Conservation (phyloP, 345 rosid genomes). For the Lepidium didymum region DNA sequence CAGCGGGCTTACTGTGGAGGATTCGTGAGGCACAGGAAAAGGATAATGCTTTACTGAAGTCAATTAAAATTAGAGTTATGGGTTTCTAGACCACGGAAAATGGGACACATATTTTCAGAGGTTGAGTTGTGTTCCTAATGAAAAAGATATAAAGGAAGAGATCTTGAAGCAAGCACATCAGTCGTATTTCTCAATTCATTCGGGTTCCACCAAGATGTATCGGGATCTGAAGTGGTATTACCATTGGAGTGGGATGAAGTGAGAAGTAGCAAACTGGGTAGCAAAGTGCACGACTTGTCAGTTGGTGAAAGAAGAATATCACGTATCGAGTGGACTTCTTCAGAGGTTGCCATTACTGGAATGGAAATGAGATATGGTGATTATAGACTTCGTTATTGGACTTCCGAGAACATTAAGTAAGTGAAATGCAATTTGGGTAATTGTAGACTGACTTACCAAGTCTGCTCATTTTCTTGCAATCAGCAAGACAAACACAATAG, state of each 20-base stretch:
- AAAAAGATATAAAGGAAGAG: not conserved
- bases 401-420: not conserved
- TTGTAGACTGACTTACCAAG: not conserved
- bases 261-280: not conserved
- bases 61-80: not conserved
- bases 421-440: not conserved
- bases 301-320: not conserved
- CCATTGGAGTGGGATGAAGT: not conserved
- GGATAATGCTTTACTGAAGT: not conserved
- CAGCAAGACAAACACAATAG: not conserved
- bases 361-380: not conserved
- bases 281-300: not conserved
- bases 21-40: too few relatives aligned
- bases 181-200: too few relatives aligned
- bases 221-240: too few relatives aligned
- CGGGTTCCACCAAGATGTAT: too few relatives aligned
- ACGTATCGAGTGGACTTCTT: not conserved
- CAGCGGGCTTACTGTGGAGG: too few relatives aligned
- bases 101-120: not conserved
- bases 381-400: not conserved
- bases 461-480: not conserved
- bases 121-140: not conserved
- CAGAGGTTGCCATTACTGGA: not conserved
- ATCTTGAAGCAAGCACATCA: too few relatives aligned
- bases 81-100: not conserved